Evolutionary conservation across 2,329 filamentous ascomycete species (phyloP).

Genomic region (Phyllosticta capitalensis): DNA sequence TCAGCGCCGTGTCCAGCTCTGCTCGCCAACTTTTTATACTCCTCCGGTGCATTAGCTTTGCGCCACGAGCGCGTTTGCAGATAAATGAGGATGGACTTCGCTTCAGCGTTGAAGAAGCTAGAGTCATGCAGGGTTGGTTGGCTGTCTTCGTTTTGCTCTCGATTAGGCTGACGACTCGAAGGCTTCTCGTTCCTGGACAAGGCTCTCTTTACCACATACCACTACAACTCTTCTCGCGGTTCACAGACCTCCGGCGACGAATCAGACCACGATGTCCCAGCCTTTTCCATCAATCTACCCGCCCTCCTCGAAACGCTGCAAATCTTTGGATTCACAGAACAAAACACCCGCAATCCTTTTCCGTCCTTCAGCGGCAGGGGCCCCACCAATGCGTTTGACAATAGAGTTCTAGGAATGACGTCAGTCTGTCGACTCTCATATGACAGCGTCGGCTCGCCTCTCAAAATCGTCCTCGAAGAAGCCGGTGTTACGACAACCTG

Average conservation of each 20-base stretch:
- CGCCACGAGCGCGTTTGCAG: conserved; percentile 55
- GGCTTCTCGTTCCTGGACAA: conserved; percentile 79
- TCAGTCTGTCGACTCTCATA: conserved; percentile 83
- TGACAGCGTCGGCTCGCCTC: conserved; percentile 59
- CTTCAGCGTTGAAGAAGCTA: conserved; percentile 79
- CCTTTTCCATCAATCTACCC: conserved; percentile 78
- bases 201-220: conserved; percentile 78
- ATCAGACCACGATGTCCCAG: conserved; percentile 42
- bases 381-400: conserved; percentile 64
- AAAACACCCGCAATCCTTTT: conserved; percentile 18
- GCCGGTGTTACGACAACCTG: conserved; percentile 80
- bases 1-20: conserved; percentile 68
- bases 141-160: not conserved
- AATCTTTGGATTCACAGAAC: conserved; percentile 66
- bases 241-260: conserved; percentile 29
- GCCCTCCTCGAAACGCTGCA: conserved; percentile 89
- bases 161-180: conserved; percentile 20
- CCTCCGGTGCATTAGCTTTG: conserved; percentile 53
- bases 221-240: conserved; percentile 45
- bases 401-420: conserved; percentile 70
- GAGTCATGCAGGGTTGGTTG: conserved; percentile 72
- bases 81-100: conserved; percentile 78
- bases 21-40: conserved; percentile 63
- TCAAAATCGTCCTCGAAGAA: conserved; percentile 81
- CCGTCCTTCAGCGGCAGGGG: conserved; percentile 25